phyloP scores from a whole-genome alignment of 2,329 filamentous ascomycete species.

The Aureobasidium sp. region DNA sequence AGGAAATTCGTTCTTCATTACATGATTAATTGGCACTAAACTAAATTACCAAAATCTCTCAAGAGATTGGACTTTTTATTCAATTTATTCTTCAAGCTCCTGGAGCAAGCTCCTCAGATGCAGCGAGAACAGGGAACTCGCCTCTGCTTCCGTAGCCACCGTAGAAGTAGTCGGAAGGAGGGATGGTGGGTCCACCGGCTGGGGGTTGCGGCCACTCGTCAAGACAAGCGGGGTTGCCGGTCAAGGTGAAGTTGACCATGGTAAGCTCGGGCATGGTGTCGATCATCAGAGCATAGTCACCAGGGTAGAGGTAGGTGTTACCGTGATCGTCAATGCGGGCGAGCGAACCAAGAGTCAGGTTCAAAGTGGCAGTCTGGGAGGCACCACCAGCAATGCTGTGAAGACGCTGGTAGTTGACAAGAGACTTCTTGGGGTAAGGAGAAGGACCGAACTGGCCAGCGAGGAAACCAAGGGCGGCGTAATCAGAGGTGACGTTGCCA shows the following conservation, averaged over 20 bases:
- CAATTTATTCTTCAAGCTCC: not conserved
- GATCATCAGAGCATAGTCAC: conserved; percentile 43
- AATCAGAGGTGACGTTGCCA: conserved; percentile 44
- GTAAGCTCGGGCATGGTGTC: conserved; percentile 38
- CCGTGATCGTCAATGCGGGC: conserved; percentile 46
- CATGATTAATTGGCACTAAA: not conserved
- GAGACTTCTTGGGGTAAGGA: conserved; percentile 47
- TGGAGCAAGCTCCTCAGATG: not conserved
- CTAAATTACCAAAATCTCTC: not conserved
- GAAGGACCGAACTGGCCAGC: conserved; percentile 41
- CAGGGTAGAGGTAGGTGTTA: conserved; percentile 48
- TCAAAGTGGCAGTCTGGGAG: conserved; percentile 29
- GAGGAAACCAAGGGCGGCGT: conserved; percentile 46
- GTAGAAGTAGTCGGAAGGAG: conserved; percentile 26
- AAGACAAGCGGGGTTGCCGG: conserved; percentile 37
- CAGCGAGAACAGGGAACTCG: not conserved
- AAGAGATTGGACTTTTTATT: not conserved
- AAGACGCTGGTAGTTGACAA: conserved; percentile 46
- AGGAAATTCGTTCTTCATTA: not conserved
- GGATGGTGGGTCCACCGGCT: conserved; percentile 11
- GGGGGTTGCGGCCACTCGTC: conserved; percentile 34
- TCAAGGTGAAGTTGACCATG: conserved; percentile 40
- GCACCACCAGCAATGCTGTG: conserved; percentile 24
- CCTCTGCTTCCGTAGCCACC: conserved; percentile 22
- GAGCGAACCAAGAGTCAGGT: conserved; percentile 44